These are phyloP conservation scores for Bremia lactucae DNA, from an alignment of 352 stramenopile species.

Conservation along the genomic window DNA sequence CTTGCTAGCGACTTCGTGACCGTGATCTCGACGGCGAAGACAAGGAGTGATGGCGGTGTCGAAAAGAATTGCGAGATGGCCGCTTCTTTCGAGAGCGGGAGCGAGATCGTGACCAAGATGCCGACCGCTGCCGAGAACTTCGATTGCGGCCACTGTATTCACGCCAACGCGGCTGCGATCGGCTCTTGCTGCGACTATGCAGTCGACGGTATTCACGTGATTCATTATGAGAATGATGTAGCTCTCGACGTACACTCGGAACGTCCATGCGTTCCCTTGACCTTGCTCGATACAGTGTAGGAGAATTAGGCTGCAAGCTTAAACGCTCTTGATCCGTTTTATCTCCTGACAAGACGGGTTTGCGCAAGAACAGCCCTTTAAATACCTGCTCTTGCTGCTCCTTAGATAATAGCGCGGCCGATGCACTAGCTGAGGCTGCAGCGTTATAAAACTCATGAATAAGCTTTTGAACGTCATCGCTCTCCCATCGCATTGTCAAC, in stretches of 20 bases:
- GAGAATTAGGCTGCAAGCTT: constrained; percentile 3
- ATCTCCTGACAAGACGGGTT: not conserved
- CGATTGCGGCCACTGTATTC: constrained; percentile 8
- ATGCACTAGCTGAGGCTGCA: constrained; percentile 7
- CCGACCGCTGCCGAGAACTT: constrained; percentile 16
- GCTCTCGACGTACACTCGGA: constrained; percentile 8
- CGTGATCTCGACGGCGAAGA: constrained; percentile 23
- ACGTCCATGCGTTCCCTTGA: constrained; percentile 4
- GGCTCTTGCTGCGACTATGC: constrained; percentile 14
- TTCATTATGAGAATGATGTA: constrained; percentile 7
- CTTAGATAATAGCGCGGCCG: constrained; percentile 8
- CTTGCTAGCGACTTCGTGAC: constrained; percentile 17
- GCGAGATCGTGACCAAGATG: constrained; percentile 26
- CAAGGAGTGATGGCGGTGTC: constrained; percentile 10
- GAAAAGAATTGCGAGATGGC: constrained; percentile 9
- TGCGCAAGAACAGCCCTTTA: constrained; percentile 7
- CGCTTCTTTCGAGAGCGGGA: constrained; percentile 17
- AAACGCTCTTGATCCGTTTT: constrained; percentile 1
- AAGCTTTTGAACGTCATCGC: constrained; percentile 13
- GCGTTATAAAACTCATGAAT: constrained; percentile 21
- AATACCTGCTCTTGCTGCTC: constrained; percentile 22
- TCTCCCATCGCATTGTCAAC: constrained; percentile 12
- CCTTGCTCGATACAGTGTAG: not conserved
- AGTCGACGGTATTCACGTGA: constrained; percentile 13
- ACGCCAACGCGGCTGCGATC: constrained; percentile 10